These are phyloP conservation scores for Yamadazyma sp. DNA, from an alignment of 1,139 yeast species.

Conservation along the genomic window DNA sequence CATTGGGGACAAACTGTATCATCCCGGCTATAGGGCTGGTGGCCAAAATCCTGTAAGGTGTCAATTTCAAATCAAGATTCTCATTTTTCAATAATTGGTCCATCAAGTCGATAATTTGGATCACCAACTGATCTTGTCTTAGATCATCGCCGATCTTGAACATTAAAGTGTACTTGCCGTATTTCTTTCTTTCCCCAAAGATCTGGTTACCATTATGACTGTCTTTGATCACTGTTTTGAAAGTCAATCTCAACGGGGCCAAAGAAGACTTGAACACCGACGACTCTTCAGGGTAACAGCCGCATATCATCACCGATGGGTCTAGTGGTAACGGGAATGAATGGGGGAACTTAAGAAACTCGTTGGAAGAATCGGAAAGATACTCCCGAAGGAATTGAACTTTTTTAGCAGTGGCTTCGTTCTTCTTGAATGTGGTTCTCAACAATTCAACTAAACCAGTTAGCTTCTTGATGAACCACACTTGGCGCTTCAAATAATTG, in stretches of 20 bases:
- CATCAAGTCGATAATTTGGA: constrained; percentile 89
- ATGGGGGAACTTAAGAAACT: constrained; percentile 41
- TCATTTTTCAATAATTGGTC: constrained; percentile 86
- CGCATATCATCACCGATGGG: constrained; percentile 66
- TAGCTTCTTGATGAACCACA: constrained; percentile 46
- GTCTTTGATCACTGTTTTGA: constrained; percentile 52
- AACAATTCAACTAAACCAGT: constrained; percentile 43
- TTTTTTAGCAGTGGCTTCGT: constrained; percentile 46
- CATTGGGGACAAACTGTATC: constrained; percentile 89
- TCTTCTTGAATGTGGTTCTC: constrained; percentile 39
- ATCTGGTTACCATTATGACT: constrained; percentile 27
- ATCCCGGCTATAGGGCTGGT: constrained; percentile 91
- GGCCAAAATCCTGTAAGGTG: constrained; percentile 89
- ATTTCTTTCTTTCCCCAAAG: constrained; percentile 35
- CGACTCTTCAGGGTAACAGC: constrained; percentile 77
- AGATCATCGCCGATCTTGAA: constrained; percentile 95
- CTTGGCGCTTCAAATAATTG: constrained; percentile 42
- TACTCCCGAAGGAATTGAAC: constrained; percentile 43
- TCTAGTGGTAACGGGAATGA: constrained; percentile 73
- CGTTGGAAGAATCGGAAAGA: constrained; percentile 41
- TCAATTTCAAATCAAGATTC: constrained; percentile 81
- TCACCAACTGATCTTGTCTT: constrained; percentile 93
- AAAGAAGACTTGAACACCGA: constrained; percentile 88
- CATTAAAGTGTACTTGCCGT: constrained; percentile 76
- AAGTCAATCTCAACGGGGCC: constrained; percentile 81